phyloP scores from a whole-genome alignment of 768 basidiomycete species.

The Hericium rajendrae region DNA sequence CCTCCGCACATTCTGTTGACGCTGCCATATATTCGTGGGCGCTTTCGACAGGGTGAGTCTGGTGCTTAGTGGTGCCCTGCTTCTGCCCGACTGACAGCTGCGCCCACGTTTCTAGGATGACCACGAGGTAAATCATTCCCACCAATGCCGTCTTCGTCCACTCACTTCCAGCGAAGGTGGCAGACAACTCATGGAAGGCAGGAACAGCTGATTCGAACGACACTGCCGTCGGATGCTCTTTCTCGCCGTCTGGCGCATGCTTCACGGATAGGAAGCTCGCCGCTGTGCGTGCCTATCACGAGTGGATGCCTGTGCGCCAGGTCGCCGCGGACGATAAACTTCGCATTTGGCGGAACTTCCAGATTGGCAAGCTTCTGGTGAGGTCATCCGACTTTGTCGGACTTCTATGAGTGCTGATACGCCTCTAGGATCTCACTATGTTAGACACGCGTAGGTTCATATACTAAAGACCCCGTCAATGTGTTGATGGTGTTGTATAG shows the following conservation, averaged over 20 bases:
- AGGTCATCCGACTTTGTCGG: background rate
- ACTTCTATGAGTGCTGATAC: background rate
- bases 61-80: too few relatives aligned
- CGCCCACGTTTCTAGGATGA: slow-evolving; percentile 31
- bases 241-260: slow-evolving; percentile 43
- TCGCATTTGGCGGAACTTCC: slow-evolving; percentile 54
- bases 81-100: background rate
- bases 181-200: slow-evolving; percentile 49
- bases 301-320: slow-evolving; percentile 56
- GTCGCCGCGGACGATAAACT: slow-evolving; percentile 45
- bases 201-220: slow-evolving; percentile 49
- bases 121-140: slow-evolving; percentile 31
- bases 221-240: slow-evolving; percentile 36
- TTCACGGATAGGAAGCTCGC: slow-evolving; percentile 53
- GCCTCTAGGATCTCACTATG: slow-evolving; percentile 40
- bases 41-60: slow-evolving; percentile 7
- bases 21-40: background rate
- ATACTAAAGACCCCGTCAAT: background rate
- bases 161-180: slow-evolving; percentile 26
- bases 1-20: background rate
- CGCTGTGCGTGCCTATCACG: slow-evolving; percentile 49
- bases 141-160: background rate
- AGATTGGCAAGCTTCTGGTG: slow-evolving; percentile 48
- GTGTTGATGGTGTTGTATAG: slow-evolving; percentile 8
- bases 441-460: slow-evolving; percentile 42